Evolutionary conservation across 805 yeast genomes (phyloP).

Genomic region (Hanseniaspora mollemarum): DNA sequence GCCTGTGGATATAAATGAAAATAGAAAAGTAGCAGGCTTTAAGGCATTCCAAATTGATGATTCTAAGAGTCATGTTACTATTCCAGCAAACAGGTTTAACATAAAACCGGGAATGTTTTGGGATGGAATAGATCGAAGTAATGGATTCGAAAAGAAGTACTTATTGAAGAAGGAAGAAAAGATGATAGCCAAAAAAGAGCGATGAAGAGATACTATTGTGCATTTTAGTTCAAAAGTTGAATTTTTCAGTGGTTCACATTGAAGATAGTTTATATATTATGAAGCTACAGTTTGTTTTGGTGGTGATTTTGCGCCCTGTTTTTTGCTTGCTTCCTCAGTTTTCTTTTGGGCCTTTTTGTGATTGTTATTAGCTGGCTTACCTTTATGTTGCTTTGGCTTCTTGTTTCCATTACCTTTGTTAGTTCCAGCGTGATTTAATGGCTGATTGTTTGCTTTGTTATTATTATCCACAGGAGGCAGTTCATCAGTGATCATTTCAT

Average conservation of each 20-base stretch:
- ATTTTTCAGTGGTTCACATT: too few species aligned
- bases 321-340: background rate
- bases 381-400: background rate
- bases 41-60: constrained; percentile 27
- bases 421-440: background rate
- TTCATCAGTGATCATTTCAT: constrained; percentile 24
- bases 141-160: constrained; percentile 68
- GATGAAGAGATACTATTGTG: too few species aligned
- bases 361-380: background rate
- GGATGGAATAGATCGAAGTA: constrained; percentile 87
- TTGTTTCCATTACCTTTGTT: background rate
- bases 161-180: constrained; percentile 35
- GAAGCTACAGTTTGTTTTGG: too few species aligned
- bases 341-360: background rate
- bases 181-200: constrained; percentile 23
- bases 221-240: too few species aligned
- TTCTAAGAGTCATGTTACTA: constrained; percentile 19
- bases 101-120: constrained; percentile 72
- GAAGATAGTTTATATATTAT: too few species aligned
- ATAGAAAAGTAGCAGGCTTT: constrained; percentile 18
- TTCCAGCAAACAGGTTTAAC: constrained; percentile 59
- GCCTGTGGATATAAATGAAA: too few species aligned
- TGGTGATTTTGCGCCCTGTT: too few species aligned
- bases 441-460: background rate
- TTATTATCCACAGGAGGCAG: constrained; percentile 7